Percentiles rank a stretch among this genome's conserved stretches.
Evolutionary conservation across 768 basidiomycete genomes (phyloP).

Genomic region (Coprinellus micaceus): DNA sequence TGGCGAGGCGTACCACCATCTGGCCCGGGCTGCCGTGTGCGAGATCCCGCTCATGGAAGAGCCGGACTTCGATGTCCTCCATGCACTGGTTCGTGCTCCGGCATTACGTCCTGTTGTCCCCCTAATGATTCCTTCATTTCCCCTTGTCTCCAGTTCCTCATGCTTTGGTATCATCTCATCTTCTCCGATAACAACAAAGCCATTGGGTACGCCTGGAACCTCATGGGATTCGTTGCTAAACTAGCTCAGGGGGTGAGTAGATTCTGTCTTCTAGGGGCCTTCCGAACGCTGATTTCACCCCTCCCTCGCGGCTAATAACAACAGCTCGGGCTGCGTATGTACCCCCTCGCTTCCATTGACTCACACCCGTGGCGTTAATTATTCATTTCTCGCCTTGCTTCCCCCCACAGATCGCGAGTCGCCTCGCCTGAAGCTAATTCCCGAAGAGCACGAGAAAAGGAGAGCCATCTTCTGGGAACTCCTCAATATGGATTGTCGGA

Average conservation of each 20-base stretch:
- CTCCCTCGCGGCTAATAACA: neutral
- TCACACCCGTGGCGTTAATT: neutral
- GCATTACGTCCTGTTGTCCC: conserved; percentile 7
- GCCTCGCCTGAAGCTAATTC: conserved; percentile 57
- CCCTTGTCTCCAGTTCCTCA: conserved; percentile 43
- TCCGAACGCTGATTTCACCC: conserved; percentile 6
- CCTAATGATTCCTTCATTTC: neutral
- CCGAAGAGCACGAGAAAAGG: conserved; percentile 69
- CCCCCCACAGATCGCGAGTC: conserved; percentile 59
- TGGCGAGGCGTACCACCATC: conserved; percentile 63
- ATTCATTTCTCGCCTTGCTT: conserved; percentile 11
- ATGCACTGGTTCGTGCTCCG: conserved; percentile 46
- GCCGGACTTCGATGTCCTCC: conserved; percentile 68
- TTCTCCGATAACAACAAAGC: conserved; percentile 74
- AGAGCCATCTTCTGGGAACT: conserved; percentile 73
- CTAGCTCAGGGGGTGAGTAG: conserved; percentile 64
- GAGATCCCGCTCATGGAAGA: conserved; percentile 75
- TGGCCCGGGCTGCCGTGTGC: conserved; percentile 64
- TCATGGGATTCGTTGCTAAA: conserved; percentile 73
- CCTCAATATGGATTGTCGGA: conserved; percentile 66
- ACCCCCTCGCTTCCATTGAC: conserved; percentile 13
- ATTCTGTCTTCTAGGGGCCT: conserved; percentile 9
- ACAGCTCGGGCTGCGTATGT: conserved; percentile 68
- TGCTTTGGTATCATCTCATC: conserved; percentile 72
- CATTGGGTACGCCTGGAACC: conserved; percentile 69